Evolutionary conservation across 2,329 filamentous ascomycete genomes (phyloP).

Genomic region (Aspergillus viridinutans): DNA sequence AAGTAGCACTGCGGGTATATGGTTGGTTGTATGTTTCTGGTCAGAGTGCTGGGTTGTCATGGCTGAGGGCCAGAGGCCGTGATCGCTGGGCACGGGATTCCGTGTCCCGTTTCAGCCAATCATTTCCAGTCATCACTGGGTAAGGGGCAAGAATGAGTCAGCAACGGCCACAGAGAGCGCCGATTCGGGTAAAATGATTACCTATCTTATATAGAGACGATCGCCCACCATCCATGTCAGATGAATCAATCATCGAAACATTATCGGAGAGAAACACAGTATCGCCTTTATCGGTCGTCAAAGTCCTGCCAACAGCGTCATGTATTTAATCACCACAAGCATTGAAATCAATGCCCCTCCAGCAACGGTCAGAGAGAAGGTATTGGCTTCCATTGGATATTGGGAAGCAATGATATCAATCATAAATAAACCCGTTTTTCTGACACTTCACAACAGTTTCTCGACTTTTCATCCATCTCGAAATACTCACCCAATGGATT

Average conservation of each 20-base stretch:
- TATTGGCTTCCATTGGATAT: background rate
- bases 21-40: background rate
- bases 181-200: background rate
- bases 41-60: too few relatives aligned
- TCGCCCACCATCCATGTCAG: too few relatives aligned
- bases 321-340: slow-evolving; percentile 2
- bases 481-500: slow-evolving; percentile 5
- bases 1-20: background rate
- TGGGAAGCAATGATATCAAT: background rate
- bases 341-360: slow-evolving; percentile 8
- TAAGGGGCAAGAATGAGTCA: background rate
- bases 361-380: slow-evolving; percentile 5
- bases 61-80: too few relatives aligned
- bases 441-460: slow-evolving; percentile 1
- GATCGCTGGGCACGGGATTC: slow-evolving; percentile 1
- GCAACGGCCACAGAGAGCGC: background rate
- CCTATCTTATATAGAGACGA: too few relatives aligned
- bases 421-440: background rate
- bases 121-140: background rate
- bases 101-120: background rate
- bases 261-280: background rate
- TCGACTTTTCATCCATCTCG: slow-evolving; percentile 7
- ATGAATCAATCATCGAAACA: background rate
- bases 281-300: too few relatives aligned
- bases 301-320: background rate